Evolutionary conservation across 139 green algal species (phyloP).

Genomic region (Auxenochlorella pyrenoidosa): DNA sequence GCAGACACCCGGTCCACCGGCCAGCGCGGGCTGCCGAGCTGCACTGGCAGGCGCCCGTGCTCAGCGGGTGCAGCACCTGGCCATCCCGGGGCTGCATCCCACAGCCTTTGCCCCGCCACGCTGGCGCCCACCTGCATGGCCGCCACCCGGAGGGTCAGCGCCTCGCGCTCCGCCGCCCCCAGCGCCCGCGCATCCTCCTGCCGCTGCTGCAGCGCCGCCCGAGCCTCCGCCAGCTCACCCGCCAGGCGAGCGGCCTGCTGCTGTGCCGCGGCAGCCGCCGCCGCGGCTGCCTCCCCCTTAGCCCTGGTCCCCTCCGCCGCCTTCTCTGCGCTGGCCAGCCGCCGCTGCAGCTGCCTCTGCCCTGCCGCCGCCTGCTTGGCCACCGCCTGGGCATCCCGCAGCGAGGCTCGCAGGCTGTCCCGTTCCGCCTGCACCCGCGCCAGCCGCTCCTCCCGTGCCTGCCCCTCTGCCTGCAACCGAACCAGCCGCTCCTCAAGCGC

Average conservation of each 20-base stretch:
- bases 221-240: background rate
- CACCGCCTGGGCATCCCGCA: background rate
- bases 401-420: background rate
- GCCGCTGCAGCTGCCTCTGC: background rate
- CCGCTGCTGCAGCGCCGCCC: background rate
- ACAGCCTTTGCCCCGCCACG: too few relatives aligned
- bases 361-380: background rate
- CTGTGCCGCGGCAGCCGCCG: background rate
- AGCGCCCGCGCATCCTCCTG: slow-evolving; percentile 18
- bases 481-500: slow-evolving; percentile 1
- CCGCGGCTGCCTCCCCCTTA: background rate
- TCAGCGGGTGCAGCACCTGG: too few relatives aligned
- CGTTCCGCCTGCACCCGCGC: background rate
- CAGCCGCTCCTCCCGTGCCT: background rate
- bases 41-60: too few relatives aligned
- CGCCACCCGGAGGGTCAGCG: background rate
- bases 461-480: background rate
- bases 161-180: slow-evolving; percentile 8
- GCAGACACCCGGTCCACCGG: too few relatives aligned
- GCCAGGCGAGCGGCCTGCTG: background rate
- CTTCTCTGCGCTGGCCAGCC: background rate
- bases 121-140: slow-evolving; percentile 3
- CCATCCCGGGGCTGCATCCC: too few relatives aligned
- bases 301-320: background rate
- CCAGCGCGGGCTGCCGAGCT: too few relatives aligned